These are phyloP conservation scores for Didymellaceae sp. DNA, from an alignment of 2,329 filamentous ascomycete genomes.

Conservation along the genomic window DNA sequence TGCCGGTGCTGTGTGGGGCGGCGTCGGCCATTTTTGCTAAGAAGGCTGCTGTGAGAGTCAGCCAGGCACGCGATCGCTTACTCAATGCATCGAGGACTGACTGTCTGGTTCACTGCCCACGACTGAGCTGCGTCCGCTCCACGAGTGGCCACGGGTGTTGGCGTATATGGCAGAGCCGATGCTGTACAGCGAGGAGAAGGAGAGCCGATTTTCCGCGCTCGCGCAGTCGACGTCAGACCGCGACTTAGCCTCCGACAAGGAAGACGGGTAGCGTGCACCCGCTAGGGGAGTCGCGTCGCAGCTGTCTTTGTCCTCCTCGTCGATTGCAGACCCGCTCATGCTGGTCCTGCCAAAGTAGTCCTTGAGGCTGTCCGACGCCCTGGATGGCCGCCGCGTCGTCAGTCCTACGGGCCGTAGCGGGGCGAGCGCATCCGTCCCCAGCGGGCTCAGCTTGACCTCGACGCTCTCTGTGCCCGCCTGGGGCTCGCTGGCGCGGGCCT, in stretches of 20 bases:
- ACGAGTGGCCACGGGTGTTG: conserved; percentile 60
- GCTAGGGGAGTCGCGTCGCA: conserved; percentile 50
- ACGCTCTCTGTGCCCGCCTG: conserved; percentile 64
- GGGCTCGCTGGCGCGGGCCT: conserved; percentile 66
- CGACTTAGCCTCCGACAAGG: conserved; percentile 57
- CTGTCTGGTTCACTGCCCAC: conserved; percentile 55
- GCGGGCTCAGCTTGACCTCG: conserved; percentile 70
- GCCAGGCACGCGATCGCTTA: neutral
- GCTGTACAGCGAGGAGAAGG: conserved; percentile 76
- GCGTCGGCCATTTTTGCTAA: conserved; percentile 37
- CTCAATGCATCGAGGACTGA: conserved; percentile 21
- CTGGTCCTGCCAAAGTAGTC: conserved; percentile 35
- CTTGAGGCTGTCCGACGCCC: conserved; percentile 53
- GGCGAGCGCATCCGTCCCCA: conserved; percentile 52
- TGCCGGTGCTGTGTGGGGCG: conserved; percentile 44
- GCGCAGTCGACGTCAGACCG: conserved; percentile 53
- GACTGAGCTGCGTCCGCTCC: conserved; percentile 55
- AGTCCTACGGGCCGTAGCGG: conserved; percentile 40
- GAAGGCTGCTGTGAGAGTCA: neutral
- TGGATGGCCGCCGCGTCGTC: conserved; percentile 49
- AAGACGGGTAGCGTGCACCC: conserved; percentile 26
- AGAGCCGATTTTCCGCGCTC: conserved; percentile 67
- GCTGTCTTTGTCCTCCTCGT: conserved; percentile 53
- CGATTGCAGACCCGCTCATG: conserved; percentile 51
- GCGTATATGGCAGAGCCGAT: conserved; percentile 64